These are phyloP conservation scores for Dryas integrifolia DNA, from an alignment of 331 rosid species.

Conservation along the genomic window DNA sequence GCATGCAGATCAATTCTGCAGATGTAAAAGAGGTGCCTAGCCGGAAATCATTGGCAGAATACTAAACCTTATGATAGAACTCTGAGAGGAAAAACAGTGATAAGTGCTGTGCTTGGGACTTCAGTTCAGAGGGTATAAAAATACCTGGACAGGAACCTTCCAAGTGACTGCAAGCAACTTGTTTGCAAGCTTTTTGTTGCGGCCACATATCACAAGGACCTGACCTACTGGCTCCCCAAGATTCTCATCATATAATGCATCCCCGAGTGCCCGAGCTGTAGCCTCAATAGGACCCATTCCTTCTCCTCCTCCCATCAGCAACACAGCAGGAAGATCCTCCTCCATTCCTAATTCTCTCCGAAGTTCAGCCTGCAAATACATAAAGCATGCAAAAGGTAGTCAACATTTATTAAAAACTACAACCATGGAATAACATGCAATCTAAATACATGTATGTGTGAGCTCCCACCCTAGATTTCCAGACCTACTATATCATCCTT, in stretches of 20 bases:
- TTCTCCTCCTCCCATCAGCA: constrained; percentile 99
- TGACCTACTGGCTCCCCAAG: constrained; percentile 73
- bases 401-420: not conserved
- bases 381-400: not conserved
- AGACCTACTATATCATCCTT: not conserved
- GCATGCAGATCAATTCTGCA: not conserved
- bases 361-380: constrained; percentile 53
- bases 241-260: constrained; percentile 59
- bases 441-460: not conserved
- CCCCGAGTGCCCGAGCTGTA: constrained; percentile 85
- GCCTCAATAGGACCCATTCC: constrained; percentile 99
- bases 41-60: not conserved
- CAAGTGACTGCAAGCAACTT: constrained; percentile 63
- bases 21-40: not conserved
- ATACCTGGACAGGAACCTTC: constrained; percentile 96
- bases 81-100: not conserved
- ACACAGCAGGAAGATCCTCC: constrained; percentile 92
- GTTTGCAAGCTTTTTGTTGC: constrained; percentile 76
- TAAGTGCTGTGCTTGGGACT: not conserved
- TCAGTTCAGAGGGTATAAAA: constrained; percentile 5
- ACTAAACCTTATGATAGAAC: not conserved
- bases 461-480: not conserved
- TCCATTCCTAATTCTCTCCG: constrained; percentile 83
- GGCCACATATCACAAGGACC: constrained; percentile 91
- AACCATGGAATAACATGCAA: constrained; percentile 8